These are phyloP conservation scores for Vitis labrusca DNA, from an alignment of 164 flowering plant species.

Conservation along the genomic window DNA sequence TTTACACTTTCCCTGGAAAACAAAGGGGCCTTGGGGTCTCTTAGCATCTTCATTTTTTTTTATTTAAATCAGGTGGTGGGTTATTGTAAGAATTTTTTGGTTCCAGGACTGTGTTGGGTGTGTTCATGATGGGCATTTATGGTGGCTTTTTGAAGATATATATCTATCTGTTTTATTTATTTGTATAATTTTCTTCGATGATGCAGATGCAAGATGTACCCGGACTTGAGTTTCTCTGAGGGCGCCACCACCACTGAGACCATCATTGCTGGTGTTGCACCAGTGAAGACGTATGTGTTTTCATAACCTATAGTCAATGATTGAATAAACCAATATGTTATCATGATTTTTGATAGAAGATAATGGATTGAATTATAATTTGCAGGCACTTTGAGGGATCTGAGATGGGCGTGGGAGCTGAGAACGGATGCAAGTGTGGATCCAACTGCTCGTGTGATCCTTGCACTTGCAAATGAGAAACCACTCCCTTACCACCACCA, in stretches of 20 bases:
- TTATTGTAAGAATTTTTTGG: neutral
- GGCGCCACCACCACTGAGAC: conserved; percentile 28
- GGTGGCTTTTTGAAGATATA: neutral
- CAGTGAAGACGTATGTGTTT: conserved; percentile 34
- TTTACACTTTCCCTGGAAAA: too few species aligned
- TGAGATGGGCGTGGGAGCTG: conserved; percentile 42
- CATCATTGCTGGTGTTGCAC: conserved; percentile 41
- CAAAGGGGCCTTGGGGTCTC: too few species aligned
- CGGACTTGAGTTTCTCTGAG: conserved; percentile 45
- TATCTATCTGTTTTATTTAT: too few species aligned
- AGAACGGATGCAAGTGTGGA: conserved; percentile 57
- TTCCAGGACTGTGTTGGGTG: neutral
- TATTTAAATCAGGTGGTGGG: neutral
- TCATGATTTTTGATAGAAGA: too few species aligned
- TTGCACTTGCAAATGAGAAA: conserved; percentile 49
- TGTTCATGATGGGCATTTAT: neutral
- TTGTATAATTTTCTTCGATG: neutral
- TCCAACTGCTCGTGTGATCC: conserved; percentile 50
- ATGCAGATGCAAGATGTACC: conserved; percentile 57
- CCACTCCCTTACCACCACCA: too few species aligned
- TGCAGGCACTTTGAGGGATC: conserved; percentile 39
- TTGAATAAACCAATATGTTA: too few species aligned
- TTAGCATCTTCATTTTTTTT: neutral
- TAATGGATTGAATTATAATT: neutral
- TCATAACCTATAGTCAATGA: neutral